Evolutionary conservation across 441 rosid species (phyloP).

Genomic region (Populus hybrid): DNA sequence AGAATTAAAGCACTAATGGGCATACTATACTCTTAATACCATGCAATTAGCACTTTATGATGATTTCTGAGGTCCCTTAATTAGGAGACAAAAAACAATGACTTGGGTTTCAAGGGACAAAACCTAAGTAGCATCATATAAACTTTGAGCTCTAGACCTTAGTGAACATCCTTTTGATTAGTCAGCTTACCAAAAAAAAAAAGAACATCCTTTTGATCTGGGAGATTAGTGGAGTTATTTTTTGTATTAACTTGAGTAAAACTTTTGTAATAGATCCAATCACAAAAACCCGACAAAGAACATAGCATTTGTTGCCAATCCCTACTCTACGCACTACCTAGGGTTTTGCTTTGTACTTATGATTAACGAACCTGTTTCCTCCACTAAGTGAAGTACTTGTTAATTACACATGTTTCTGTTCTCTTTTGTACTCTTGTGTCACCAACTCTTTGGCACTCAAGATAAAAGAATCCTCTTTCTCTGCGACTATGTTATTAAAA

Average conservation of each 20-base stretch:
- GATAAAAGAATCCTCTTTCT: too few species aligned
- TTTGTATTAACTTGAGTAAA: not conserved
- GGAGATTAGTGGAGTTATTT: not conserved
- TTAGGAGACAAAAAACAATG: not conserved
- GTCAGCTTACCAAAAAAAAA: too few species aligned
- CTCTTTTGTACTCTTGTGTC: not conserved
- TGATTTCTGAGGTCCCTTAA: not conserved
- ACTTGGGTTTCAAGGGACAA: not conserved
- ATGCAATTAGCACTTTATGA: not conserved
- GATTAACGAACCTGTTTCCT: not conserved
- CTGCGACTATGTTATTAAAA: too few species aligned
- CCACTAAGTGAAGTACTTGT: not conserved
- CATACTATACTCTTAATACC: not conserved
- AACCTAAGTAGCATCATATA: not conserved
- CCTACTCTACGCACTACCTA: not conserved
- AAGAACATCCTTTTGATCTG: not conserved
- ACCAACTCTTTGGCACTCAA: not conserved
- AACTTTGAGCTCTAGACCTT: not conserved
- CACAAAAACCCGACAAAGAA: not conserved
- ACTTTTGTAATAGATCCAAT: not conserved
- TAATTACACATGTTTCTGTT: not conserved
- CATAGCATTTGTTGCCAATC: not conserved
- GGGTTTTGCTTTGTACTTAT: not conserved
- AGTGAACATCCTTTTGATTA: not conserved
- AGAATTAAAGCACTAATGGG: not conserved